Percentiles rank a stretch among this genome's conserved stretches.
These are phyloP conservation scores for Nemophila menziesii DNA, from an alignment of 257 asterid genomes.

Conservation along the genomic window DNA sequence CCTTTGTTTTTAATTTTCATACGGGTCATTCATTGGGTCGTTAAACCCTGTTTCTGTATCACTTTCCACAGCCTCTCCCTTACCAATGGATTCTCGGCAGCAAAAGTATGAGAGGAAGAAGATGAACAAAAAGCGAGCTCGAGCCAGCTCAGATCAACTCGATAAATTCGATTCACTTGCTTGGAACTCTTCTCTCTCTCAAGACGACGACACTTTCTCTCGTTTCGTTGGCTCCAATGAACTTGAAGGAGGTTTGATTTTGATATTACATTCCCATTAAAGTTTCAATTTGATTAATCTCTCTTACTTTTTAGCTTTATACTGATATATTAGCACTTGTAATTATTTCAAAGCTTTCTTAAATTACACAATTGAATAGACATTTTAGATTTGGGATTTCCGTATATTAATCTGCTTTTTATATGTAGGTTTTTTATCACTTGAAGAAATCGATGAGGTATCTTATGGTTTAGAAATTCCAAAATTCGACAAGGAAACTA, in stretches of 20 bases:
- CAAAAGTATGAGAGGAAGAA: constrained; percentile 28
- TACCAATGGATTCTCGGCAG: constrained; percentile 35
- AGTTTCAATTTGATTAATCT: background rate
- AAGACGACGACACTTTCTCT: constrained; percentile 35
- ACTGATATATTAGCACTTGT: background rate
- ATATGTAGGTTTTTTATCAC: constrained; percentile 66
- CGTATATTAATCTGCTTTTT: background rate
- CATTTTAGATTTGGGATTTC: background rate
- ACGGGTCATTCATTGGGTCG: too few relatives aligned
- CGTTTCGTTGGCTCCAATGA: constrained; percentile 62
- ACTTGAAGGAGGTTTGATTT: constrained; percentile 58
- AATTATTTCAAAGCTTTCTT: background rate
- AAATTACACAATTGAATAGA: background rate
- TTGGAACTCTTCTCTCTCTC: constrained; percentile 55
- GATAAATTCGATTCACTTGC: constrained; percentile 49
- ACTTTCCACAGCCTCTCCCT: background rate
- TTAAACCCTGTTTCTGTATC: constrained; percentile 13
- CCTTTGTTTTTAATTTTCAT: too few relatives aligned
- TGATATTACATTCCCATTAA: background rate
- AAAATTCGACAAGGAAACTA: constrained; percentile 14
- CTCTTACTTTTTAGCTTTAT: background rate
- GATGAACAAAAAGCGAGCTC: constrained; percentile 35
- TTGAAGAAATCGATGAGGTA: constrained; percentile 84
- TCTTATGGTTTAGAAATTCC: constrained; percentile 55
- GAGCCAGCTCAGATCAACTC: constrained; percentile 30